phyloP scores from a whole-genome alignment of 1,139 yeast genomes.

The Yamadazyma spencermartinsiae region DNA sequence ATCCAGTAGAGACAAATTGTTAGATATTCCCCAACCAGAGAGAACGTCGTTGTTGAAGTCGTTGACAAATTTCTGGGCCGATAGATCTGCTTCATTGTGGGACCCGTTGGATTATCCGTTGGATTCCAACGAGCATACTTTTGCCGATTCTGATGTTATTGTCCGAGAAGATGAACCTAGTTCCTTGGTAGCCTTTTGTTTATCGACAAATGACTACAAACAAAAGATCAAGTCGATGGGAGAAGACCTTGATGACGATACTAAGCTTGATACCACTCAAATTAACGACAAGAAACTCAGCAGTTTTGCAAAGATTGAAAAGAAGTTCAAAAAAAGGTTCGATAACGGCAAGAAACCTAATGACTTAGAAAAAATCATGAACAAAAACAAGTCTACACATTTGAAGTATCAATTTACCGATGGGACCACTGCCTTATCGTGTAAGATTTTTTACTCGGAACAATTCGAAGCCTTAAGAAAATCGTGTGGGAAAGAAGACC shows the following conservation, averaged over 20 bases:
- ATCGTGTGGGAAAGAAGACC: conserved; percentile 76
- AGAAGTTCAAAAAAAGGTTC: conserved; percentile 40
- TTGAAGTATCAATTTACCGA: conserved; percentile 89
- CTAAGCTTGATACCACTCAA: conserved; percentile 20
- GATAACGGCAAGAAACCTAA: conserved; percentile 21
- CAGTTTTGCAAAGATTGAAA: conserved; percentile 44
- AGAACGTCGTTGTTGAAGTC: conserved; percentile 78
- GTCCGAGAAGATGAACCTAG: conserved; percentile 97
- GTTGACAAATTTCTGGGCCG: conserved; percentile 94
- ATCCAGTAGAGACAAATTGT: conserved; percentile 8
- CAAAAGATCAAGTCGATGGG: conserved; percentile 56
- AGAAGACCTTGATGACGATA: conserved; percentile 22
- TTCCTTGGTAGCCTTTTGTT: conserved; percentile 88
- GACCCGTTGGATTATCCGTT: conserved; percentile 87
- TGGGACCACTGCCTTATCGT: conserved; percentile 83
- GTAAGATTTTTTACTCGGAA: conserved; percentile 93
- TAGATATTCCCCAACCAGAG: conserved; percentile 52
- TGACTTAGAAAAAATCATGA: conserved; percentile 66
- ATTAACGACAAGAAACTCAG: conserved; percentile 35
- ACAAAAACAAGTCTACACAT: conserved; percentile 84
- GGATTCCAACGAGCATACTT: conserved; percentile 79
- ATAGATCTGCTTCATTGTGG: conserved; percentile 94
- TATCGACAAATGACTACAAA: conserved; percentile 79
- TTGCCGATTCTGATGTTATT: conserved; percentile 90
- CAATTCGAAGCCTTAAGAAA: conserved; percentile 93